phyloP scores from a whole-genome alignment of 1,139 yeast genomes.

The Hansenula sp. region DNA sequence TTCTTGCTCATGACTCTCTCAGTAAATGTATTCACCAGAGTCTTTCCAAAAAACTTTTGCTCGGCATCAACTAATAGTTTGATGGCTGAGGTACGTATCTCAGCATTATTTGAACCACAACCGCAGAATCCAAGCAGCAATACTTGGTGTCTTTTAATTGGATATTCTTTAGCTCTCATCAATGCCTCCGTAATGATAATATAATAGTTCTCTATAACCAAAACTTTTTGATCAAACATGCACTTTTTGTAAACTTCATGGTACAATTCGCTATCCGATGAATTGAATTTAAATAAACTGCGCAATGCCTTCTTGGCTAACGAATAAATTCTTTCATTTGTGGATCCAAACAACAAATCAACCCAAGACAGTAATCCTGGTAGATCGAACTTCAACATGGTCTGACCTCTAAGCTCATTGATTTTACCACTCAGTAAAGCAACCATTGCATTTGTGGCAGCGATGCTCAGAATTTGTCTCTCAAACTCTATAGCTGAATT shows the following conservation, averaged over 20 bases:
- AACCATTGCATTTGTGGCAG: conserved; percentile 84
- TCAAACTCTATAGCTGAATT: conserved; percentile 84
- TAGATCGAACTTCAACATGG: conserved; percentile 64
- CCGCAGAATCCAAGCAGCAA: conserved; percentile 64
- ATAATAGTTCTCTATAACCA: conserved; percentile 65
- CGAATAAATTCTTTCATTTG: conserved; percentile 53
- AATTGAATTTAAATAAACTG: conserved; percentile 60
- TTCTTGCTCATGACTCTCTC: conserved; percentile 65
- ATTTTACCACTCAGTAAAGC: conserved; percentile 67
- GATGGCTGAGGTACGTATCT: conserved; percentile 61
- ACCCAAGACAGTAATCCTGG: conserved; percentile 74
- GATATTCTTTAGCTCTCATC: conserved; percentile 36
- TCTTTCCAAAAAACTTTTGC: conserved; percentile 41
- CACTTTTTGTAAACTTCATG: conserved; percentile 66
- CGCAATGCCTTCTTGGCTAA: conserved; percentile 71
- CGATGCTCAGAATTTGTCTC: conserved; percentile 60
- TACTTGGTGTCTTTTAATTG: conserved; percentile 49
- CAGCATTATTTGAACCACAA: conserved; percentile 59
- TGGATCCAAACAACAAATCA: conserved; percentile 58
- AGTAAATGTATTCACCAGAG: conserved; percentile 43
- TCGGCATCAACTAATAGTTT: conserved; percentile 55
- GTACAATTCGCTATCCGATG: conserved; percentile 51
- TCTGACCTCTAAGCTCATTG: conserved; percentile 41
- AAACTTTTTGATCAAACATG: conserved; percentile 49
- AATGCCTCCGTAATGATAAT: conserved; percentile 64